Conservation (phyloP, 192 early-diverging fungal species). For the Podila epicladia region DNA sequence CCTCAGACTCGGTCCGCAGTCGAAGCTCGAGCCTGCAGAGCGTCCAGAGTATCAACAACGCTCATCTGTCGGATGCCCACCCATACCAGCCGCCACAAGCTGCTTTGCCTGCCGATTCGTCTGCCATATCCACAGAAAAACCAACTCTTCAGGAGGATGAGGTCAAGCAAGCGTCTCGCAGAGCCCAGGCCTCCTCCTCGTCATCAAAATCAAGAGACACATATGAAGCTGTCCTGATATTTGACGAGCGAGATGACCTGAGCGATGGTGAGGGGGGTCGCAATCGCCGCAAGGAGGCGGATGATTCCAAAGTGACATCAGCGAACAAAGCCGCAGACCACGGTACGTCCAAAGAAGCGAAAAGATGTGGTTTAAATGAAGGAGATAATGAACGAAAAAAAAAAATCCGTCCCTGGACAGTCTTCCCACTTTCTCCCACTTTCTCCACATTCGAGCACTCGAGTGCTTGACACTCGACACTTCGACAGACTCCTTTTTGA, state of each 20-base stretch:
- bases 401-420: no score
- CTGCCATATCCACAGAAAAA: not conserved
- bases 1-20: conserved; percentile 15
- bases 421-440: no score
- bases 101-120: not conserved
- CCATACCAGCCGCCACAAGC: not conserved
- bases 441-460: no score
- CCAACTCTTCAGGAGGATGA: not conserved
- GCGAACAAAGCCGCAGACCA: not conserved
- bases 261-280: conserved; percentile 26
- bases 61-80: not conserved
- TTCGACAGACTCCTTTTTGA: no score
- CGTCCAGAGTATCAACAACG: not conserved
- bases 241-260: conserved; percentile 40
- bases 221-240: conserved; percentile 29
- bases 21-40: conserved; percentile 43
- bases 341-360: not conserved
- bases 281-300: not conserved
- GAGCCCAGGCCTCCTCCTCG: not conserved
- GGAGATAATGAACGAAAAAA: no score
- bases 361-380: no score
- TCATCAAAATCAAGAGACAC: conserved; percentile 1
- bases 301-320: conserved; percentile 9
- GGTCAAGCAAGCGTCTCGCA: not conserved
- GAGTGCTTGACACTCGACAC: no score